Evolutionary conservation across 2,329 filamentous ascomycete species (phyloP).

Genomic region (Fulvia fulva): DNA sequence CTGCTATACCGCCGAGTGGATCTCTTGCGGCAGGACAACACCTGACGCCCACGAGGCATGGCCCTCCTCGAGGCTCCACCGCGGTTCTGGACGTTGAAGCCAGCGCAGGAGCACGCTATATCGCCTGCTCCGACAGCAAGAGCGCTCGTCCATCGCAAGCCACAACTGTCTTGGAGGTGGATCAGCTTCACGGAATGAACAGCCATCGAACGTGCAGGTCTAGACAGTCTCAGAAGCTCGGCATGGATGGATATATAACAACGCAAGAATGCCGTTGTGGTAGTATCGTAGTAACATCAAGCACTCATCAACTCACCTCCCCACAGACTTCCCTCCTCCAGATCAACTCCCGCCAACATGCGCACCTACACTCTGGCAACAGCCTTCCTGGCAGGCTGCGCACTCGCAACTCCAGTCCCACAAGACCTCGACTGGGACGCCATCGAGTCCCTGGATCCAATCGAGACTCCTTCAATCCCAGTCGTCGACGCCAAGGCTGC

Average conservation of each 20-base stretch:
- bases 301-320: neutral
- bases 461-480: constrained; percentile 15
- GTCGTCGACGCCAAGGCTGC: constrained; percentile 17
- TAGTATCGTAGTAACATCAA: too few relatives aligned
- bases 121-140: neutral
- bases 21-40: neutral
- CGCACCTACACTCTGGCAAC: constrained; percentile 10
- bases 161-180: neutral
- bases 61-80: neutral
- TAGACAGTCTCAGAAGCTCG: neutral
- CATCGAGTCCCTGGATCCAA: constrained; percentile 14
- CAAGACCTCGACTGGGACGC: constrained; percentile 23
- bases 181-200: neutral
- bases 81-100: neutral
- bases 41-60: neutral
- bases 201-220: neutral
- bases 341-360: constrained; percentile 10
- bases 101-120: neutral
- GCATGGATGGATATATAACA: neutral
- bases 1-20: neutral
- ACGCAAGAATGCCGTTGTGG: neutral
- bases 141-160: neutral
- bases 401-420: constrained; percentile 20
- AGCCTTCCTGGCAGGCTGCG: constrained; percentile 19
- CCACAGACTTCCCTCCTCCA: neutral